These are phyloP conservation scores for Emmonsiellopsis sp. DNA, from an alignment of 2,329 filamentous ascomycete genomes.

Conservation along the genomic window DNA sequence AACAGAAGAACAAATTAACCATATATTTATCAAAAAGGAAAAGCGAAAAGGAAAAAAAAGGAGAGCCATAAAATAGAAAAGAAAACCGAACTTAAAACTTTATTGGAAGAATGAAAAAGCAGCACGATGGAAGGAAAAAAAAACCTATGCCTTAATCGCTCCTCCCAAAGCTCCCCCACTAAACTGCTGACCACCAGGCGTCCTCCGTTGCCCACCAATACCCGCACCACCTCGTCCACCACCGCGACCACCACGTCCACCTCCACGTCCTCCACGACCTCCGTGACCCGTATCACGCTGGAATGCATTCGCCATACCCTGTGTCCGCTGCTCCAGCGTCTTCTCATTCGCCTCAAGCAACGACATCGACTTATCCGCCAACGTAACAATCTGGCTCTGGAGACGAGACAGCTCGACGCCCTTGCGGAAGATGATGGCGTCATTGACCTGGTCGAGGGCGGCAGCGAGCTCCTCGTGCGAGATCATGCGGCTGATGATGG, in stretches of 20 bases:
- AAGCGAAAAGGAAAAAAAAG: no score
- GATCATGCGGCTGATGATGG: constrained; percentile 98
- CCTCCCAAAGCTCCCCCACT: constrained; percentile 42
- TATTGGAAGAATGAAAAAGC: constrained; percentile 2
- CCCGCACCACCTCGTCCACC: constrained; percentile 30
- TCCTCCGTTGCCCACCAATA: constrained; percentile 33
- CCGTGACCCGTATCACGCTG: constrained; percentile 80
- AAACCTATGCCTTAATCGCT: constrained; percentile 40
- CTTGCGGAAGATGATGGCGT: constrained; percentile 98
- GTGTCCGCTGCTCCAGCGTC: constrained; percentile 91
- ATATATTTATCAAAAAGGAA: constrained; percentile 10
- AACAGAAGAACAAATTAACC: constrained; percentile 9
- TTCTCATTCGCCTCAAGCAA: constrained; percentile 97
- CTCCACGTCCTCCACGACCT: constrained; percentile 54
- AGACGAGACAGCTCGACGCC: constrained; percentile 94
- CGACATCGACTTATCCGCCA: constrained; percentile 91
- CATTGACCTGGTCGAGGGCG: constrained; percentile 94
- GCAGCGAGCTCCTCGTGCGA: constrained; percentile 96
- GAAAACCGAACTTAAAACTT: constrained; percentile 9
- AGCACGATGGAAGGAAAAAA: constrained; percentile 5
- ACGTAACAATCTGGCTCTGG: constrained; percentile 85
- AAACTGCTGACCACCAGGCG: constrained; percentile 42
- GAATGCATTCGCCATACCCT: constrained; percentile 91
- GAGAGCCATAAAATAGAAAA: constrained; percentile 13
- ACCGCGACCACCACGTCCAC: constrained; percentile 45